Base-by-base conservation (phyloP, 2,329 filamentous ascomycete species). In the Byssochlamys sp. region DNA sequence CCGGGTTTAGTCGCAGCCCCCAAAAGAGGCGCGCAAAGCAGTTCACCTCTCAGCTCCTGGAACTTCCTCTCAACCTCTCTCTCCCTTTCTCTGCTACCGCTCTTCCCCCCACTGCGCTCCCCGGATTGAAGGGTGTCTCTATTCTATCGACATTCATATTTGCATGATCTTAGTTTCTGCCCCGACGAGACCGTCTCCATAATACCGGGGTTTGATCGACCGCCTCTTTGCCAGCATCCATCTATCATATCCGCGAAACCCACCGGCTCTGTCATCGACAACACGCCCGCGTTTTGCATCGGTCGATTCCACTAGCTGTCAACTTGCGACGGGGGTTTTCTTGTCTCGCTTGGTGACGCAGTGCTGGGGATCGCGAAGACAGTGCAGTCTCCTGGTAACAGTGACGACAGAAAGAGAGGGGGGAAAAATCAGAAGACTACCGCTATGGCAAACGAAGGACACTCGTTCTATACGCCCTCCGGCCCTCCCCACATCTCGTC, bases 401-500 rank as follows among this genome's bases (percentile, higher is more conserved):
- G 27, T 25, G 31, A 39, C 28, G 49, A 51, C 49, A 51, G 49
- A 10, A 51, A 26, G 5, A 19, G 27, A 51, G 27, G 25, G 49
- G 49, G 35, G 7, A 39, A 19, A 7, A 45, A 31, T 45, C 39
- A 14, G 19, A 45, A 39, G 19, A 19, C 29, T n/a, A 35, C 27
- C 45, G 56, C 57, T 55, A 71, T 69, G 68, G 59, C 69, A 14
- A 66, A 68, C 59, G 66, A 72, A 59, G 67, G 70, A 62, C 70
- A 67, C 54, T 66, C 71, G 50, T 69, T 68, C 57, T 73, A 71
- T 58, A 71, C 69, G 10, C 60, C 67, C 24, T 60, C 69, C 12
- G 64, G 67, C 31, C 61, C 69, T 9, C 57, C 64, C 4, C 66
- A 67, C 35, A 65, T 68, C 53, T 67, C 67, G 25, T 63, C 69